Evolutionary conservation across 2,329 filamentous ascomycete genomes (phyloP), one percentile per base, ranked within the genome.

Genomic region (Raffaelea ambrosiae): DNA sequence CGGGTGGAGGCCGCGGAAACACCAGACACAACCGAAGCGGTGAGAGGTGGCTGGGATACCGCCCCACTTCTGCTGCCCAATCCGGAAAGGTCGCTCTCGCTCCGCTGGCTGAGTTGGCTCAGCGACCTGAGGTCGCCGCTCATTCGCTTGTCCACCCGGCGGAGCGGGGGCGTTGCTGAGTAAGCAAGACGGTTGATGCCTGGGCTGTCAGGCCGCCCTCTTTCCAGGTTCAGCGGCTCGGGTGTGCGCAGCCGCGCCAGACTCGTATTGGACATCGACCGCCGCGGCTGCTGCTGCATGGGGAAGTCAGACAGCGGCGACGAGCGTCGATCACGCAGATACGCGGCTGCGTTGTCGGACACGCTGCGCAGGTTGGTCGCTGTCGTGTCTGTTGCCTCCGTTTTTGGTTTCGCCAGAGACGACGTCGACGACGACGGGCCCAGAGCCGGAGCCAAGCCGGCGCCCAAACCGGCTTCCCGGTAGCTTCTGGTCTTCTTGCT

Each of bases 111-210:
- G 52, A 59, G 76, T 74, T 77, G 77, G 66, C 79, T 79, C 57
- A 79, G 78, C 57, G 77, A 78, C 68, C 84, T 72, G 58, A 94
- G 73, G 73, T 94, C 86, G 66, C 85, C 83, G 74, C 86, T 90
- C 64, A 83, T 68, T 62, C 75, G 76, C 61, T 68, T 74, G 63
- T 83, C 81, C 53, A 78, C 76, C 54, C 87, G 79, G 59, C 88
- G 78, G 52, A 93, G 75, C 43, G 84, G 81, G 54, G 84, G 84
- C 51, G 83, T 84, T 54, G 66, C 66, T 61, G 66, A 71, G 54
- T 69, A 58, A 29, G 50, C 51, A 35, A 54, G 51, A 60, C 53
- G 73, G 64, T 62, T 71, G 69, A 73, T 72, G 70, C 74, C 70
- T 69, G 75, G 73, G 48, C 82, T 87, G 55, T 83, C 77, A 63